phyloP scores from a whole-genome alignment of 1,284 basidiomycete species.

The Fomes fomentarius region DNA sequence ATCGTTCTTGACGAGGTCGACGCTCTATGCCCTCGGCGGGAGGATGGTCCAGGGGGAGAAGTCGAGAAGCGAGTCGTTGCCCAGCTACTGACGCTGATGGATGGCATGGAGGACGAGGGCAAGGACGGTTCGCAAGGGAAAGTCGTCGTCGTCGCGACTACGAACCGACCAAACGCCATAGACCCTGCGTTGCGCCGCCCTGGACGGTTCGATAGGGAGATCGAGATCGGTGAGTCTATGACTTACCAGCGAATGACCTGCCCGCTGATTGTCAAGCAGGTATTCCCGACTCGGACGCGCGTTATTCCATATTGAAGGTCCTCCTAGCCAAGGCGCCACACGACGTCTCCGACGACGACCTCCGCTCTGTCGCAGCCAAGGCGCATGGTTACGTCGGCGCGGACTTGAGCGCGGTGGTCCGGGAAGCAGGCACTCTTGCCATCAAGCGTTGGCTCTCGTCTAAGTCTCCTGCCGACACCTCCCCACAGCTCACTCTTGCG shows the following conservation, averaged over 20 bases:
- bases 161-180: constrained; percentile 96
- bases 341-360: constrained; percentile 59
- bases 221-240: constrained; percentile 86
- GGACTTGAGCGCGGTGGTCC: constrained; percentile 89
- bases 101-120: constrained; percentile 80
- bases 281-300: constrained; percentile 85
- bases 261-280: constrained; percentile 50
- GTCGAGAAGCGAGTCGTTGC: constrained; percentile 97
- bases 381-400: constrained; percentile 99
- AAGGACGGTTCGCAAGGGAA: constrained; percentile 45
- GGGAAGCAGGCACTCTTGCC: constrained; percentile 90
- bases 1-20: constrained; percentile 98
- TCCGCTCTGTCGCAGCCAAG: constrained; percentile 70
- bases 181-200: constrained; percentile 95
- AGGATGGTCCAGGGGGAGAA: constrained; percentile 88
- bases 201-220: constrained; percentile 95
- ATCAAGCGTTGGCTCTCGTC: constrained; percentile 80
- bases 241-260: neutral
- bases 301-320: constrained; percentile 84
- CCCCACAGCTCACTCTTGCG: constrained; percentile 53
- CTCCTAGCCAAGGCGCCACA: constrained; percentile 85
- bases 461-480: constrained; percentile 22
- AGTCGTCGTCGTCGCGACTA: constrained; percentile 96
- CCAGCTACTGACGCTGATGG: constrained; percentile 92
- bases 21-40: constrained; percentile 88